Percentiles rank a stretch among this genome's conserved stretches.
phyloP scores from a whole-genome alignment of 2,329 filamentous ascomycete genomes.

The Calcarisporium arbuscula region DNA sequence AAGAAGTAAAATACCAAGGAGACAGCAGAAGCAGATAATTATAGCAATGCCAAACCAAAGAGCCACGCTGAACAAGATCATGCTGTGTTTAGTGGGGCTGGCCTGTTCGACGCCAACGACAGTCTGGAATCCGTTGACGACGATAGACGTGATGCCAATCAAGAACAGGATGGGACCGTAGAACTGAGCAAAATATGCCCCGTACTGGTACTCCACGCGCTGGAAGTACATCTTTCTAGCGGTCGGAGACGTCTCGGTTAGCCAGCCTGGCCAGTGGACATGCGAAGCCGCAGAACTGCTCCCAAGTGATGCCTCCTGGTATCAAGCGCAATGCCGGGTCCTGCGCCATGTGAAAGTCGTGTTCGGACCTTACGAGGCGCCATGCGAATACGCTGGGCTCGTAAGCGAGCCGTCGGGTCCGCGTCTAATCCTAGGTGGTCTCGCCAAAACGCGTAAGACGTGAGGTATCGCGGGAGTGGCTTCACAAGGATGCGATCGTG shows the following conservation, averaged over 20 bases:
- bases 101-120: neutral
- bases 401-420: slow-evolving; percentile 28
- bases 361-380: slow-evolving; percentile 24
- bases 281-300: slow-evolving; percentile 23
- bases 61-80: too few species aligned
- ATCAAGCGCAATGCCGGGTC: too few species aligned
- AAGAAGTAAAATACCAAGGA: too few species aligned
- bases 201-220: slow-evolving; percentile 16
- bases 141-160: slow-evolving; percentile 14
- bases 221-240: slow-evolving; percentile 21
- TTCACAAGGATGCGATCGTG: slow-evolving; percentile 34
- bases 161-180: slow-evolving; percentile 18
- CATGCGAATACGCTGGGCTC: too few species aligned
- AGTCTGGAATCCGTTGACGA: slow-evolving; percentile 14
- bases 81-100: too few species aligned
- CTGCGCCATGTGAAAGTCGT: too few species aligned
- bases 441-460: slow-evolving; percentile 26
- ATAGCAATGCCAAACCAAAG: too few species aligned
- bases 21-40: too few species aligned
- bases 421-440: slow-evolving; percentile 7
- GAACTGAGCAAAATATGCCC: slow-evolving; percentile 15
- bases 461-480: slow-evolving; percentile 31
- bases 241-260: slow-evolving; percentile 20
- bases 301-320: slow-evolving; percentile 17
- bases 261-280: slow-evolving; percentile 15